Conservation (phyloP, 2,329 filamentous ascomycete species). For the Scedosporium apiospermum region DNA sequence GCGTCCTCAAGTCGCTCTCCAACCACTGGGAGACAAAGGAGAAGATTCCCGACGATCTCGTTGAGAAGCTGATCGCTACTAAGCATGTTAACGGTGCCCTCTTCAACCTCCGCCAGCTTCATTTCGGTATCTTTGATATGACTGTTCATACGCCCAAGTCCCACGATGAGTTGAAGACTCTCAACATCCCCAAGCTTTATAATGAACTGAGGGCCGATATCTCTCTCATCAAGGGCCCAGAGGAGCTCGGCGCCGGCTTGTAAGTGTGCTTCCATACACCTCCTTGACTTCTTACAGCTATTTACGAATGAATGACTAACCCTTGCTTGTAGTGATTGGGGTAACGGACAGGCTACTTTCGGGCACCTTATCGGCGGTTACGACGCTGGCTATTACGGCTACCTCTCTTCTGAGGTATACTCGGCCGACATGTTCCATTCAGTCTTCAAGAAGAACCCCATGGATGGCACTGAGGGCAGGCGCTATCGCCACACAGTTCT, state of each 20-base stretch:
- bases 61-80: slow-evolving; percentile 63
- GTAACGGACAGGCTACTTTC: slow-evolving; percentile 70
- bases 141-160: slow-evolving; percentile 60
- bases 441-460: slow-evolving; percentile 68
- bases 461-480: slow-evolving; percentile 64
- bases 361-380: slow-evolving; percentile 78
- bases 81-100: slow-evolving; percentile 75
- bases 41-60: slow-evolving; percentile 64
- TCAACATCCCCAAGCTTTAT: slow-evolving; percentile 59
- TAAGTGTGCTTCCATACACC: slow-evolving; percentile 22
- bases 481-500: slow-evolving; percentile 71
- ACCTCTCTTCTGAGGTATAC: slow-evolving; percentile 68
- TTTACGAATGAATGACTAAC: neutral
- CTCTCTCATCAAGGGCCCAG: slow-evolving; percentile 63
- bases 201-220: slow-evolving; percentile 66
- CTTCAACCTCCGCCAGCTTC: slow-evolving; percentile 68
- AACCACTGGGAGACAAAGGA: slow-evolving; percentile 64
- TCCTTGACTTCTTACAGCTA: neutral
- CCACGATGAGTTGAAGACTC: slow-evolving; percentile 57
- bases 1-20: slow-evolving; percentile 56
- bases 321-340: slow-evolving; percentile 47
- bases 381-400: slow-evolving; percentile 76
- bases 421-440: slow-evolving; percentile 79
- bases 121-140: slow-evolving; percentile 82
- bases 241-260: slow-evolving; percentile 49